Evolutionary conservation across 2,329 filamentous ascomycete species (phyloP).

Genomic region (Colletotrichum incanum): DNA sequence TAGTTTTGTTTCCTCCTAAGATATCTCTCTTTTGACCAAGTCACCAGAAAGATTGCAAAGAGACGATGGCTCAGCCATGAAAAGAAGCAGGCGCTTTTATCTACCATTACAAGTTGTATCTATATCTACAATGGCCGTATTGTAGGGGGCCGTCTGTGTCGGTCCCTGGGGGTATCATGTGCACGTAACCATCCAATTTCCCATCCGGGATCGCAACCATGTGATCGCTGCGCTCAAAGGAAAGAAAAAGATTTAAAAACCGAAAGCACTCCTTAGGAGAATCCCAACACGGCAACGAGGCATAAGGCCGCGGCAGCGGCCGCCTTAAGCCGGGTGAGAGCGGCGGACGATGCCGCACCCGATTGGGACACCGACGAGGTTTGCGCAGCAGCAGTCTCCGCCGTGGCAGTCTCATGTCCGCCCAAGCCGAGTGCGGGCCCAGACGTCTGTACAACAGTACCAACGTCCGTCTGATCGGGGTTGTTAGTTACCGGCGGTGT

Average conservation of each 20-base stretch:
- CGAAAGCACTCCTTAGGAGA: constrained; percentile 13
- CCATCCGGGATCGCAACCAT: constrained; percentile 28
- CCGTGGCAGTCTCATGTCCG: constrained; percentile 54
- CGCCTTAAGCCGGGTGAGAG: constrained; percentile 17
- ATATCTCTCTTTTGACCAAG: too few species aligned
- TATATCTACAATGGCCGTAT: constrained; percentile 39
- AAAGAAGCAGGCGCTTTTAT: constrained; percentile 40
- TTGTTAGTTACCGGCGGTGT: constrained; percentile 33
- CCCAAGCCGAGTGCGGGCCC: constrained; percentile 51
- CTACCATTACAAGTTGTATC: constrained; percentile 38
- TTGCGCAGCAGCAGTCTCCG: constrained; percentile 46
- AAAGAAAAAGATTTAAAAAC: background rate
- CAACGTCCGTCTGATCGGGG: constrained; percentile 22
- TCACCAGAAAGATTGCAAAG: background rate
- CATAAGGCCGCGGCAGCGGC: constrained; percentile 27
- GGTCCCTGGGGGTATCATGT: constrained; percentile 48
- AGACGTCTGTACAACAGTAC: constrained; percentile 38
- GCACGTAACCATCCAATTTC: constrained; percentile 43
- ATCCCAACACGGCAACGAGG: constrained; percentile 30
- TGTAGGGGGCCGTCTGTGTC: constrained; percentile 40
- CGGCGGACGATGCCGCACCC: constrained; percentile 21
- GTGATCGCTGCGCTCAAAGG: constrained; percentile 8
- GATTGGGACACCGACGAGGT: constrained; percentile 25
- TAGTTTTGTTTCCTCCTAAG: too few species aligned
- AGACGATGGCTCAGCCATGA: background rate